Evolutionary conservation across 2,329 filamentous ascomycete genomes (phyloP).

Genomic region (Calonectria pseudoreteaudii): DNA sequence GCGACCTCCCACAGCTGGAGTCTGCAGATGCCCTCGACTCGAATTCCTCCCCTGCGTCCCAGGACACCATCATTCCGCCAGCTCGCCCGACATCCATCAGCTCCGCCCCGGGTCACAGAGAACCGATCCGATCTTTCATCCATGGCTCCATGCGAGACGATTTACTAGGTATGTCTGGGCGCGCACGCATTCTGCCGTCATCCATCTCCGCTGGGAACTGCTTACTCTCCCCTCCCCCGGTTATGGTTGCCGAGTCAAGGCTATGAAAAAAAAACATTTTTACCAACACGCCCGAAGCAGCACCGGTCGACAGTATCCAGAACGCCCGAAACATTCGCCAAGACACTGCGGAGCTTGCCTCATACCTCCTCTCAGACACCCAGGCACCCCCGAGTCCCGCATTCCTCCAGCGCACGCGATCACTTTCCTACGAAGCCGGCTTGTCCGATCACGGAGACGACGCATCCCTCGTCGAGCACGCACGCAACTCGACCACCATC

Average conservation of each 20-base stretch:
- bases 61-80: conserved; percentile 33
- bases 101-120: conserved; percentile 60
- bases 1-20: conserved; percentile 39
- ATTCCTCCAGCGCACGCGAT: conserved; percentile 56
- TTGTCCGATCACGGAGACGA: conserved; percentile 37
- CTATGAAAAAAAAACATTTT: conserved; percentile 4
- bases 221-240: conserved; percentile 1
- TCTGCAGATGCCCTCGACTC: conserved; percentile 44
- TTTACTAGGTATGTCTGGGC: conserved; percentile 58
- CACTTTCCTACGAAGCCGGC: conserved; percentile 45
- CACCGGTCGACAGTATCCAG: conserved; percentile 74
- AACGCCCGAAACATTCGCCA: conserved; percentile 85
- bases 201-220: conserved; percentile 3
- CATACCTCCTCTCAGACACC: conserved; percentile 79
- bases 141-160: conserved; percentile 73
- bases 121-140: conserved; percentile 79
- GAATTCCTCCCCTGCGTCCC: conserved; percentile 37
- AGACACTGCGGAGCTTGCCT: conserved; percentile 88
- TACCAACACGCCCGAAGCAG: conserved; percentile 44
- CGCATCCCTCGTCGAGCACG: conserved; percentile 37
- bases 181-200: conserved; percentile 1
- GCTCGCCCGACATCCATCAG: conserved; percentile 55
- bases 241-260: background rate
- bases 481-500: conserved; percentile 62
- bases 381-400: conserved; percentile 57